Conservation (phyloP, 306 rosid species). For the Gillenia trifoliata region DNA sequence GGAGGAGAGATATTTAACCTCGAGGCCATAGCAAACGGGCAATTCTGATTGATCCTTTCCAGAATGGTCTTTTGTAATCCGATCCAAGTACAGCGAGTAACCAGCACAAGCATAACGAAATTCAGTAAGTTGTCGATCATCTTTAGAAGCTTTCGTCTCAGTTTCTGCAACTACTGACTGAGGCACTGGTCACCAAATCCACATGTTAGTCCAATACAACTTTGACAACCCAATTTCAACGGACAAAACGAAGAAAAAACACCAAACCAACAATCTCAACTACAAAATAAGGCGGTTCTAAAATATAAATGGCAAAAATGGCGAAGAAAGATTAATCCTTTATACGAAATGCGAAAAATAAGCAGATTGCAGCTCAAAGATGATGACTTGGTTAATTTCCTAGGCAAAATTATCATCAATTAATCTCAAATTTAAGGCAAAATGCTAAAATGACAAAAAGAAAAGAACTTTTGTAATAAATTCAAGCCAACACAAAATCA, state of each 20-base stretch:
- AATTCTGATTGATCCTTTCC: not conserved
- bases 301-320: not conserved
- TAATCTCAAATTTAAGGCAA: not conserved
- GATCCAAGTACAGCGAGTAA: not conserved
- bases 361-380: not conserved
- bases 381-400: not conserved
- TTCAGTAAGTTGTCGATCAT: not conserved
- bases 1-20: not conserved
- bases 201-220: not conserved
- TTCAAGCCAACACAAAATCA: not conserved
- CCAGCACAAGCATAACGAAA: conserved; percentile 13
- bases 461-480: not conserved
- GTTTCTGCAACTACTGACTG: not conserved
- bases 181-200: not conserved
- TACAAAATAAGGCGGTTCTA: not conserved
- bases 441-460: not conserved
- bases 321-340: not conserved
- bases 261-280: not conserved
- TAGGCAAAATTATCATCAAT: not conserved
- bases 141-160: not conserved
- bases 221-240: not conserved
- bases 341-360: not conserved
- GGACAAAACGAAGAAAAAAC: not conserved
- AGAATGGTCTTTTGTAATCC: not conserved
- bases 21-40: conserved; percentile 8